Evolutionary conservation across 2,329 filamentous ascomycete species (phyloP).

Genomic region (Penicillium sp.): DNA sequence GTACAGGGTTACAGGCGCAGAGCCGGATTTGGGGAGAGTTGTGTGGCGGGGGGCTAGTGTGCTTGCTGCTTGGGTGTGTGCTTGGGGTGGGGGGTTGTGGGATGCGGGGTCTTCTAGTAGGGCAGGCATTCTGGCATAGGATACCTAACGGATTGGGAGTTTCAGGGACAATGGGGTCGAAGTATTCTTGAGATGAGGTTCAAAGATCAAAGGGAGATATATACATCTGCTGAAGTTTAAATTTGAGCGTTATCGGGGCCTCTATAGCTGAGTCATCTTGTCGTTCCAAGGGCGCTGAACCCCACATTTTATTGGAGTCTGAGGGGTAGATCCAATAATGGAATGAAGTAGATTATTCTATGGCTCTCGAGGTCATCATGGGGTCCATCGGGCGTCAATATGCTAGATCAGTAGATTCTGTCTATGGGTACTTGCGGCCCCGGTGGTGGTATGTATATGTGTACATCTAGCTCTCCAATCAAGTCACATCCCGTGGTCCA

Average conservation of each 20-base stretch:
- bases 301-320: not conserved
- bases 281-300: constrained; percentile 18
- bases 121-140: constrained; percentile 30
- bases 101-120: constrained; percentile 38
- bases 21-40: constrained; percentile 25
- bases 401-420: too few relatives aligned
- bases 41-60: constrained; percentile 23
- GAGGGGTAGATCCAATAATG: not conserved
- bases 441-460: too few relatives aligned
- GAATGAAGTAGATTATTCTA: not conserved
- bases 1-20: constrained; percentile 28
- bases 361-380: not conserved
- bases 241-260: not conserved
- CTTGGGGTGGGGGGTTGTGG: constrained; percentile 26
- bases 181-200: not conserved
- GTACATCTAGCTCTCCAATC: too few relatives aligned
- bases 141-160: not conserved
- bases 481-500: too few relatives aligned
- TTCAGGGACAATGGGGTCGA: not conserved
- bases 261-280: constrained; percentile 18
- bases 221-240: not conserved
- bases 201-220: not conserved
- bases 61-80: constrained; percentile 18
- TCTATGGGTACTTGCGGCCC: too few relatives aligned
- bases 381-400: too few relatives aligned